A percentile compares a stretch with the other conserved stretches of the same genome.
phyloP scores from a whole-genome alignment of 306 rosid genomes.

The Cyclanthera cordifolia region DNA sequence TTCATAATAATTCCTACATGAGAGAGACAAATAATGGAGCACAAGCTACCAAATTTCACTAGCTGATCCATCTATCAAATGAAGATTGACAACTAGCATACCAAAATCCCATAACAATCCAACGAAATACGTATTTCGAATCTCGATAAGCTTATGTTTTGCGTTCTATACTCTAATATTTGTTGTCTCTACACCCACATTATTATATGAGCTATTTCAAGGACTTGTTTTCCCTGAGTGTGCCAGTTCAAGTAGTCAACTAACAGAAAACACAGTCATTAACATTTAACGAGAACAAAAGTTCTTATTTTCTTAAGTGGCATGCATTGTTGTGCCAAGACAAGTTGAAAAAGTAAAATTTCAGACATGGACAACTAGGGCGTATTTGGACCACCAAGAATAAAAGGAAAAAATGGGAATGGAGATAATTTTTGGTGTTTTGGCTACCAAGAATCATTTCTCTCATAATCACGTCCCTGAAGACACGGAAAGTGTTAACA shows the following conservation, averaged over 20 bases:
- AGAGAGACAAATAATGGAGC: not conserved
- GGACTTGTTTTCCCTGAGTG: not conserved
- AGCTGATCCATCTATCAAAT: not conserved
- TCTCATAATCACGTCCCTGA: too few species aligned
- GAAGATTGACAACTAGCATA: not conserved
- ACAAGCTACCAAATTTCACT: not conserved
- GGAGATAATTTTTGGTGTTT: too few species aligned
- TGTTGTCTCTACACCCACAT: not conserved
- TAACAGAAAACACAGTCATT: not conserved
- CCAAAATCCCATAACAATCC: not conserved
- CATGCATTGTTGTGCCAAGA: not conserved
- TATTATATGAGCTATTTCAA: not conserved
- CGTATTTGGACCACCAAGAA: not conserved
- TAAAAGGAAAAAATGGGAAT: constrained; percentile 7
- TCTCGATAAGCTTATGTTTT: not conserved
- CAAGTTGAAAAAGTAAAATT: not conserved
- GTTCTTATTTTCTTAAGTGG: not conserved
- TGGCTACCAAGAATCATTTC: too few species aligned
- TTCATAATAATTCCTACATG: not conserved
- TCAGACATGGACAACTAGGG: not conserved
- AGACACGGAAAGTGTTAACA: too few species aligned
- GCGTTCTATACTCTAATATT: not conserved
- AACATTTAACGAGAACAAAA: not conserved
- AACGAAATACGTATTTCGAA: not conserved
- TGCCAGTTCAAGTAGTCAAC: not conserved